Evolutionary conservation across 129 eudicot genomes (phyloP).

Genomic region (Solidago caesia): DNA sequence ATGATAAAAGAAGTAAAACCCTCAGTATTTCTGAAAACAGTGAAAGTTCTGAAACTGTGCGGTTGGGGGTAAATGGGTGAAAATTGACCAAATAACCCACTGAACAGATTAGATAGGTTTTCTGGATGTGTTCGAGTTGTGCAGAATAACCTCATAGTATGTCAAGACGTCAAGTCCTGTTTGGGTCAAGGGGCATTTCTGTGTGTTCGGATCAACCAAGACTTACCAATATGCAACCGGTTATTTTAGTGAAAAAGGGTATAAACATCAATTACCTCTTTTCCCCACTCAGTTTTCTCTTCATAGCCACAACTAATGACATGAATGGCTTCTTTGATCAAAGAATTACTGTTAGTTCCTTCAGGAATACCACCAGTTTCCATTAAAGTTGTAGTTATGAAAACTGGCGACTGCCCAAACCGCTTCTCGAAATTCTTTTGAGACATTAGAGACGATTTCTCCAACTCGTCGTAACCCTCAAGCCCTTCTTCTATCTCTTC

Average conservation of each 20-base stretch:
- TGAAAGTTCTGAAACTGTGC: no score
- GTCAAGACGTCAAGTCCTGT: no score
- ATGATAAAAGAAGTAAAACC: no score
- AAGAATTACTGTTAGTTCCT: slow-evolving; percentile 64
- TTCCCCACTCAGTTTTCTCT: slow-evolving; percentile 99
- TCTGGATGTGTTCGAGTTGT: no score
- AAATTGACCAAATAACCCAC: no score
- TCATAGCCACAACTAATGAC: slow-evolving; percentile 94
- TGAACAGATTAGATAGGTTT: no score
- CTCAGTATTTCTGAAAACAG: no score
- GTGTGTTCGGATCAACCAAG: not conserved
- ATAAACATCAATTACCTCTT: slow-evolving; percentile 54
- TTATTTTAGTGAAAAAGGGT: not conserved
- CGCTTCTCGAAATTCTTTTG: slow-evolving; percentile 93
- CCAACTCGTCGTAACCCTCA: slow-evolving; percentile 92
- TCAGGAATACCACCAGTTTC: slow-evolving; percentile 96
- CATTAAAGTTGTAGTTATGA: slow-evolving; percentile 83
- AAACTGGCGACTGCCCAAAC: slow-evolving; percentile 96
- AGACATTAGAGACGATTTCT: slow-evolving; percentile 93
- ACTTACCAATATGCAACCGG: not conserved
- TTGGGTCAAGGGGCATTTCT: no score
- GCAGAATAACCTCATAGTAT: no score
- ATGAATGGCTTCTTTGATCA: slow-evolving; percentile 96
- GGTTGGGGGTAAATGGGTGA: no score
- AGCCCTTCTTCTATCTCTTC: slow-evolving; percentile 98